Conservation (phyloP, 345 rosid species). For the Murraya koenigii region DNA sequence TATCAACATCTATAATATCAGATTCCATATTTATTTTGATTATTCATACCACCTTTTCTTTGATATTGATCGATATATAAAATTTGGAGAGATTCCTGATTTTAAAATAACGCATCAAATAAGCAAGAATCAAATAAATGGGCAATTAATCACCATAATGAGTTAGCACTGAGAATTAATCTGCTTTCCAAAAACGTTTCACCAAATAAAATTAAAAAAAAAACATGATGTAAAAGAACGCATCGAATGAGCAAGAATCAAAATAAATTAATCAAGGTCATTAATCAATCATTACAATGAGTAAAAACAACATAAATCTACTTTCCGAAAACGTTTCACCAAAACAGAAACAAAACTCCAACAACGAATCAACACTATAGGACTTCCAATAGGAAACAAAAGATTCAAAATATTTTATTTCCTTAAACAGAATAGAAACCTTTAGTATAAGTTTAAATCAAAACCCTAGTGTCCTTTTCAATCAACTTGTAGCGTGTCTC, state of each 20-base stretch:
- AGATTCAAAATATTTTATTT: background rate
- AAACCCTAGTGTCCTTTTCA: background rate
- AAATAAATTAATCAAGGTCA: background rate
- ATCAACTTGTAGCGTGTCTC: background rate
- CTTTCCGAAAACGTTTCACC: background rate
- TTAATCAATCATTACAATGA: background rate
- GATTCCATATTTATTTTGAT: too few relatives aligned
- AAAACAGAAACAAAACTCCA: too few relatives aligned
- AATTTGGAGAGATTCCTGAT: background rate
- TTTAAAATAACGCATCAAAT: background rate
- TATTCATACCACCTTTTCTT: background rate
- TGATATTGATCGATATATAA: background rate
- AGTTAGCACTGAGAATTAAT: background rate
- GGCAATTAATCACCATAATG: background rate
- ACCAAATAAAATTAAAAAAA: too few relatives aligned
- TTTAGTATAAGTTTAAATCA: background rate
- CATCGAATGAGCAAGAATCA: background rate
- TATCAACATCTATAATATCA: too few relatives aligned
- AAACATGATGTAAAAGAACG: too few relatives aligned
- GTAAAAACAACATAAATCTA: background rate
- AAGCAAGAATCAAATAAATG: background rate
- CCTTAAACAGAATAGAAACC: background rate
- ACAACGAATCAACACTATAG: background rate
- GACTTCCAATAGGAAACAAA: background rate
- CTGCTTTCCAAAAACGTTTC: background rate